A percentile compares a stretch with the other conserved stretches of the same genome.
Evolutionary conservation across 1,139 yeast species (phyloP).

Genomic region (Yamadazyma atmosphaerica): DNA sequence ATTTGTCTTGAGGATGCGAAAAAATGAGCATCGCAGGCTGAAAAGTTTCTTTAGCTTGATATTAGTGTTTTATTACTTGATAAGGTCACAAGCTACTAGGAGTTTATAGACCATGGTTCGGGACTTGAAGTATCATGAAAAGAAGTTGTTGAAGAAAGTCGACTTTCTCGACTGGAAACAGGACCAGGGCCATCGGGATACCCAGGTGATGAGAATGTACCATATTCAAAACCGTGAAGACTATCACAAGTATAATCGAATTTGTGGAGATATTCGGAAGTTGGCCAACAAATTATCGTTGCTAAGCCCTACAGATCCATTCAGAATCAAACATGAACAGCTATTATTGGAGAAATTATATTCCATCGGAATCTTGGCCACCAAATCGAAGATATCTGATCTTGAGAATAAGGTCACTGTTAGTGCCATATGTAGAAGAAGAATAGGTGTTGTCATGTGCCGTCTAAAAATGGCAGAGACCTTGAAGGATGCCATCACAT

Average conservation of each 20-base stretch:
- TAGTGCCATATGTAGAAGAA: constrained; percentile 85
- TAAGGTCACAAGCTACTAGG: no score
- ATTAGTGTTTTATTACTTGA: no score
- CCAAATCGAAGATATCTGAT: constrained; percentile 89
- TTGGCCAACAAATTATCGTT: constrained; percentile 83
- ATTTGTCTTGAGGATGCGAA: no score
- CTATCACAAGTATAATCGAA: constrained; percentile 87
- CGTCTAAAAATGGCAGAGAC: constrained; percentile 93
- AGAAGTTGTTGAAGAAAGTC: constrained; percentile 90
- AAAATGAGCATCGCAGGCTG: not conserved
- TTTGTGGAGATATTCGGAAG: constrained; percentile 89
- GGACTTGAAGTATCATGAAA: constrained; percentile 90
- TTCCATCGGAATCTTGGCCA: constrained; percentile 81
- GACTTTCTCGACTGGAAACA: constrained; percentile 98
- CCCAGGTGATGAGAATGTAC: constrained; percentile 92
- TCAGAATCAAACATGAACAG: constrained; percentile 84
- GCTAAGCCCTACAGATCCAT: constrained; percentile 83
- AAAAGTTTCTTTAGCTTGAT: no score
- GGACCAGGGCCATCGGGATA: constrained; percentile 91
- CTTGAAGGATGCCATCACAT: constrained; percentile 83
- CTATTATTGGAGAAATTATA: constrained; percentile 81
- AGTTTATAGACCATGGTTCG: constrained; percentile 90
- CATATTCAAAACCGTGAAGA: constrained; percentile 95
- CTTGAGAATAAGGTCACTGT: constrained; percentile 90
- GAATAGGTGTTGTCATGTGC: constrained; percentile 95